These are phyloP conservation scores for Plantago elongata DNA, from an alignment of 257 asterid species.

Conservation along the genomic window DNA sequence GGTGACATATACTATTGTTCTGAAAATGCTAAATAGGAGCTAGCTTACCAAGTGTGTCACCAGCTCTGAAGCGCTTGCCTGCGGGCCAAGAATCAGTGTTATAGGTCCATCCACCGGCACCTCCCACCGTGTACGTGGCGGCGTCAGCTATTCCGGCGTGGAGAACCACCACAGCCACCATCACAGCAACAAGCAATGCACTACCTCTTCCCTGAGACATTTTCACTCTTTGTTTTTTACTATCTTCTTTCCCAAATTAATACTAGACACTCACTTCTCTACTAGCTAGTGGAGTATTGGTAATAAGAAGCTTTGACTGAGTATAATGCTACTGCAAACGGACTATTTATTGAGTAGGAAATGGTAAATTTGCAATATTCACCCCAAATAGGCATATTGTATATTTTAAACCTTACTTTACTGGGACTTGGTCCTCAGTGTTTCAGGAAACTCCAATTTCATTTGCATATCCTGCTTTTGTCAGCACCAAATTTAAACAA, in stretches of 20 bases:
- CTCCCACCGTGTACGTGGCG: slow-evolving; percentile 41
- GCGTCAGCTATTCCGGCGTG: slow-evolving; percentile 25
- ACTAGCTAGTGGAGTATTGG: not conserved
- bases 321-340: not conserved
- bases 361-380: no score
- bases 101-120: slow-evolving; percentile 45
- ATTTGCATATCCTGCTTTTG: no score
- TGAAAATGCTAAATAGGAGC: not conserved
- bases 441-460: no score
- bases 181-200: slow-evolving; percentile 22
- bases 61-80: slow-evolving; percentile 46
- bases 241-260: no score
- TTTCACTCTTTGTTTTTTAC: not conserved
- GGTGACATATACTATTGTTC: no score
- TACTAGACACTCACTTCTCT: not conserved
- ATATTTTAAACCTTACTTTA: no score
- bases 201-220: slow-evolving; percentile 37
- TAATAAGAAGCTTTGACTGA: not conserved
- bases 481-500: no score
- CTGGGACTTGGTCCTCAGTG: no score
- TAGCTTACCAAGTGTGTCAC: slow-evolving; percentile 47
- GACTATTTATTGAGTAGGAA: slow-evolving; percentile 3
- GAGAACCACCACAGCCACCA: slow-evolving; percentile 25
- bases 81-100: slow-evolving; percentile 41
- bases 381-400: no score